phyloP scores from a whole-genome alignment of 345 rosid species.

The Limnanthes douglasii region DNA sequence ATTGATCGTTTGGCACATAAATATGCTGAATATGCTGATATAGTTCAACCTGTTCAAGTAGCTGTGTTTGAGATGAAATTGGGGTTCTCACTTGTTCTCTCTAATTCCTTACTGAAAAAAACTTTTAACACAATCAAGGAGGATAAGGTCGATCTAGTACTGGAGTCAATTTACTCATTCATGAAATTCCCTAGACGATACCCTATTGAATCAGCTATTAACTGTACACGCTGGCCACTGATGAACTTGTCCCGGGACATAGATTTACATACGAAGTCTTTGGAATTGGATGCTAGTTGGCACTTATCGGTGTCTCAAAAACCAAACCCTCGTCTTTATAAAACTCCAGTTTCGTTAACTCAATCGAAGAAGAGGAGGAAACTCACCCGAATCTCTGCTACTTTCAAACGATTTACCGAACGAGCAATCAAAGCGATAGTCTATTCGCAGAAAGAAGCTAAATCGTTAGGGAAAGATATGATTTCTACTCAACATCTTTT shows the following conservation, averaged over 20 bases:
- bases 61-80: constrained; percentile 83
- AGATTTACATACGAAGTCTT: constrained; percentile 23
- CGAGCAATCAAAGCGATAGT: constrained; percentile 67
- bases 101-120: constrained; percentile 28
- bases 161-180: constrained; percentile 58
- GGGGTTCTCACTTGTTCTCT: constrained; percentile 53
- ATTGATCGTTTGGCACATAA: constrained; percentile 43
- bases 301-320: constrained; percentile 33
- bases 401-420: constrained; percentile 82
- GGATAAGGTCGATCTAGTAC: constrained; percentile 36
- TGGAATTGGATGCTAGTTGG: constrained; percentile 26
- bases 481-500: constrained; percentile 75
- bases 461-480: constrained; percentile 58
- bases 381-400: constrained; percentile 40
- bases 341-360: no score
- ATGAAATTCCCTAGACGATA: constrained; percentile 68
- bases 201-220: constrained; percentile 13
- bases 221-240: constrained; percentile 12
- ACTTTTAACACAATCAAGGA: constrained; percentile 21
- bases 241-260: constrained; percentile 19
- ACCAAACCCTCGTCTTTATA: no score
- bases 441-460: constrained; percentile 78
- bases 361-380: constrained; percentile 21
- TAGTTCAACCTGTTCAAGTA: constrained; percentile 84
- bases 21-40: constrained; percentile 50